Evolutionary conservation across 179 eudicot genomes (phyloP).

Genomic region (Carnegiea gigantea): DNA sequence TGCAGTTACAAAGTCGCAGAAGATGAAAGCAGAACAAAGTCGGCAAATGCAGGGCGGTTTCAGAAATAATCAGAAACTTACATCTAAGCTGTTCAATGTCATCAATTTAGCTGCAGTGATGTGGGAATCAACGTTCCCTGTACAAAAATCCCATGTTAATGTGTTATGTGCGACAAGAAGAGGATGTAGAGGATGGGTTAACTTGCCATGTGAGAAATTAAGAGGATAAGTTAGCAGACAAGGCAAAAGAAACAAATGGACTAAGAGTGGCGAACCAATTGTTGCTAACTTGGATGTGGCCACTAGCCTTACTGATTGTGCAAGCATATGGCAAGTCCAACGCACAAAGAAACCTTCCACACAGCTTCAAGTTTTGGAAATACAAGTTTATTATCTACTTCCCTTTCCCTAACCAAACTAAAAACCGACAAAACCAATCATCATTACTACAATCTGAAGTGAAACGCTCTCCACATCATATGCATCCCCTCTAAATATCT

Average conservation of each 20-base stretch:
- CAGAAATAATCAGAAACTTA: background rate
- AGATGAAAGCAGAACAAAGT: background rate
- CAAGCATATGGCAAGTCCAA: too few species aligned
- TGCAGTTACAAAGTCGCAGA: background rate
- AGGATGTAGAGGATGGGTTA: background rate
- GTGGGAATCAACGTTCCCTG: background rate
- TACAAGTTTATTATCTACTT: too few species aligned
- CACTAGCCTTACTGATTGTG: too few species aligned
- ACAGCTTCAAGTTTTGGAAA: too few species aligned
- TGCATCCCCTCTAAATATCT: too few species aligned
- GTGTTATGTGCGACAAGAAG: background rate
- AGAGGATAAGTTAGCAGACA: background rate
- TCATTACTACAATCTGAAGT: too few species aligned
- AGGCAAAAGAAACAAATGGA: slow-evolving; percentile 1
- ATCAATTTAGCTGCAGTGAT: background rate
- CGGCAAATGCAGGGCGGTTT: background rate
- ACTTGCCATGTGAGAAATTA: slow-evolving; percentile 1
- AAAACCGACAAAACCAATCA: too few species aligned
- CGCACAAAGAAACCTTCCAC: too few species aligned
- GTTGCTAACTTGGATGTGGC: background rate
- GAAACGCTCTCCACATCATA: too few species aligned
- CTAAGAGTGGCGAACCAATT: background rate
- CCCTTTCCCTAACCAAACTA: too few species aligned
- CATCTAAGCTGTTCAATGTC: slow-evolving; percentile 1
- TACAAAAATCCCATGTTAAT: background rate